Percentiles rank a stretch among this genome's conserved stretches.
Evolutionary conservation across 148 eudicot genomes (phyloP).

Genomic region (Selenicereus undatus): DNA sequence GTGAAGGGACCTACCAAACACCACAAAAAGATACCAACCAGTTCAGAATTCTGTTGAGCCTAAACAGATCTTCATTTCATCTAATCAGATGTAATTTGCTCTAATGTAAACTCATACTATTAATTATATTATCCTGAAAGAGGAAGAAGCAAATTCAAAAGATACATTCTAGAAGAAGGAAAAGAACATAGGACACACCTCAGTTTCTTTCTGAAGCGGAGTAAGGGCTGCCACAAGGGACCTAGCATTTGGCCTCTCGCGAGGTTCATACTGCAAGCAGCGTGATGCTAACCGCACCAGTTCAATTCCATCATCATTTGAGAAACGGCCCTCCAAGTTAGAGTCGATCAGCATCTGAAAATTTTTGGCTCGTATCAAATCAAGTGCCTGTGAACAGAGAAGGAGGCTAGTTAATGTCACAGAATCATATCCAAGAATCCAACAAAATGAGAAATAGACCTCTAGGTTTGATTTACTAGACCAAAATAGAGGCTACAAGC

Average conservation of each 20-base stretch:
- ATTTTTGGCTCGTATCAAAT: slow-evolving; percentile 73
- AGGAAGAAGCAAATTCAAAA: not conserved
- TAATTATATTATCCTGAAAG: not conserved
- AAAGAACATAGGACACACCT: slow-evolving; percentile 35
- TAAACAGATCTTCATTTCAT: not conserved
- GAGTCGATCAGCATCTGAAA: slow-evolving; percentile 74
- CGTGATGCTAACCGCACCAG: slow-evolving; percentile 73
- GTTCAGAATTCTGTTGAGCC: not conserved
- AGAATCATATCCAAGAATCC: not conserved
- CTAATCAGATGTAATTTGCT: not conserved
- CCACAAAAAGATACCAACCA: slow-evolving; percentile 8
- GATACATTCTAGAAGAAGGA: not conserved
- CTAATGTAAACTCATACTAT: not conserved
- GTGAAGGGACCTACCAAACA: slow-evolving; percentile 63
- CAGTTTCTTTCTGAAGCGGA: slow-evolving; percentile 76
- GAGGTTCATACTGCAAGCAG: slow-evolving; percentile 81
- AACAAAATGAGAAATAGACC: not conserved
- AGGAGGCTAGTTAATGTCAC: not conserved
- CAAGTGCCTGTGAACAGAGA: slow-evolving; percentile 59
- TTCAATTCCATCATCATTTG: slow-evolving; percentile 76
- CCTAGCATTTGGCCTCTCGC: slow-evolving; percentile 77
- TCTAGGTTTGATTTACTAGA: not conserved
- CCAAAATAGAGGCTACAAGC: not conserved
- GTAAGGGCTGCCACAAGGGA: slow-evolving; percentile 57
- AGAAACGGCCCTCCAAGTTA: slow-evolving; percentile 75